Evolutionary conservation across 179 eudicot species (phyloP), one percentile per base, ranked within the genome.

Genomic region (Spinacia oleracea): DNA sequence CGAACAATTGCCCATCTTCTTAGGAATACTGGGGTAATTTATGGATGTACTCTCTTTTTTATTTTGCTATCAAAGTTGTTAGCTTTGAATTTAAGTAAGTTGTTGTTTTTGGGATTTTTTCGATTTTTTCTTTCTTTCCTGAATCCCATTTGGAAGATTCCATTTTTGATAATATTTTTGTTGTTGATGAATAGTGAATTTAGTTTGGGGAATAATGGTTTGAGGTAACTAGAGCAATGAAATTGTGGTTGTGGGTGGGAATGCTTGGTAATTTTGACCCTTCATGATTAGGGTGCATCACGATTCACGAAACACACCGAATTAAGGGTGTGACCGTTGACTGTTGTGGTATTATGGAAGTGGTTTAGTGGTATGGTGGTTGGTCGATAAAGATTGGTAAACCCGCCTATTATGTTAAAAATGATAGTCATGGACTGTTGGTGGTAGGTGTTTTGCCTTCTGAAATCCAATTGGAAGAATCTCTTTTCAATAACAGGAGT

Each of bases 11-110:
- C 93, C 93, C 53, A 87, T 90, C 29, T 75, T 90, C 34, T 84
- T 90, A 75, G 91, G 83, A 34, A 87, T 90, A 58, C 81, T 90
- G 21, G 93, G 93, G 93, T 90, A 88, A 31, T 60, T 18, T 72
- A 23, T 53, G 70, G 4, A 3, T 9, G 2, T 29, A 32, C 11
- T 18, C 58, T 16, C 46, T 16, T 32, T 72, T 40, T 68, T 69
- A 0, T 0, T 48, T 76, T 70, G 55, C 27, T 80, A 42, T 31
- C 18, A 27, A 71, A 73, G 71, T 29, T 67, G 40, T 48, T 5
- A 53, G 16, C 51, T 79, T 72, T 72, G 1, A 16, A 12, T 27
- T 8, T 48, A 0, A 18, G 6, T 50, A 9, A 16, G 59, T 4
- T 63, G 12, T 10, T 48, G 53, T 35, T 48, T 70, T 78, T 77